Conservation (phyloP, 192 early-diverging fungal genomes). For the Coemansia sp. region DNA sequence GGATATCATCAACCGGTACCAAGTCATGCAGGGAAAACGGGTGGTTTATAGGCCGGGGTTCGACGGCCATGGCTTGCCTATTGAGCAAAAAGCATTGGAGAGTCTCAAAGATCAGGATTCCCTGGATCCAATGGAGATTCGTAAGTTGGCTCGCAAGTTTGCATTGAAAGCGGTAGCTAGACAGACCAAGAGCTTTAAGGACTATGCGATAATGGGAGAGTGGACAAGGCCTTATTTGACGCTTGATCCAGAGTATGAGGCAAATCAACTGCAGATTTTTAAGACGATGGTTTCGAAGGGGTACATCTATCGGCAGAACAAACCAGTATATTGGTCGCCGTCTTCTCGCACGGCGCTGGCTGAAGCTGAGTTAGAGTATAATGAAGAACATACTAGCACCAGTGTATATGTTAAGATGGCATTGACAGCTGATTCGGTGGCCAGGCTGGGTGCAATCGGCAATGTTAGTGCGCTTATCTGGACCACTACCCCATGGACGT, state of each 20-base stretch:
- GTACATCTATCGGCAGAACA: constrained; percentile 72
- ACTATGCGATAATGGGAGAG: constrained; percentile 75
- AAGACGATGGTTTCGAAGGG: constrained; percentile 69
- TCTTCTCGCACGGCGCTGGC: constrained; percentile 78
- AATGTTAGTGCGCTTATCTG: constrained; percentile 59
- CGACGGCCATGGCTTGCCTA: constrained; percentile 79
- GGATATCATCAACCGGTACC: constrained; percentile 74
- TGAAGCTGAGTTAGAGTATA: constrained; percentile 78
- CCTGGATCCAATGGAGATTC: constrained; percentile 40
- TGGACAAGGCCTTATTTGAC: constrained; percentile 71
- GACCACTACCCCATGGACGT: constrained; percentile 82
- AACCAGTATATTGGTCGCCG: constrained; percentile 83
- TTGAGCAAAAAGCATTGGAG: constrained; percentile 74
- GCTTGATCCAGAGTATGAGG: constrained; percentile 69
- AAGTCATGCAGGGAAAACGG: constrained; percentile 66
- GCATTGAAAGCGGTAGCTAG: constrained; percentile 59
- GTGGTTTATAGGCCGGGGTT: constrained; percentile 76
- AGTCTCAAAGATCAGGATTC: constrained; percentile 52
- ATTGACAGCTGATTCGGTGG: constrained; percentile 30
- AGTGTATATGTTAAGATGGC: constrained; percentile 71
- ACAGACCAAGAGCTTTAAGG: constrained; percentile 60
- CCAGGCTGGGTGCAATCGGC: constrained; percentile 11
- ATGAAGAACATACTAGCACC: constrained; percentile 67
- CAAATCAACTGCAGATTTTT: constrained; percentile 69
- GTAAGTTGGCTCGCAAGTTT: constrained; percentile 55